These are phyloP conservation scores for Cystobasidium slooffiae DNA, from an alignment of 1,284 basidiomycete genomes.

Conservation along the genomic window DNA sequence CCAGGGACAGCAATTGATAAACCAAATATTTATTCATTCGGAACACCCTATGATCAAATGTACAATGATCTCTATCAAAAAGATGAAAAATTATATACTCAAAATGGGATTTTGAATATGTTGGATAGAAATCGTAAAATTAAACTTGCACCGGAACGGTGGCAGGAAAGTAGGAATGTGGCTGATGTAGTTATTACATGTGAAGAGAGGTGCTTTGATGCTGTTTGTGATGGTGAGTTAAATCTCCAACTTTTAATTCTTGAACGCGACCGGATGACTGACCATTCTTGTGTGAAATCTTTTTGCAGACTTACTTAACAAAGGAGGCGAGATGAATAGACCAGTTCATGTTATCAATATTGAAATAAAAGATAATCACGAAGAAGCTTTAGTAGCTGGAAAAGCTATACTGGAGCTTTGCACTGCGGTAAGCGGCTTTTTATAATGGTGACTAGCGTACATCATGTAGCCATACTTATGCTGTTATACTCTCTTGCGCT, in stretches of 20 bases:
- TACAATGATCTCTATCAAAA: conserved; percentile 89
- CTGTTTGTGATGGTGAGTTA: conserved; percentile 89
- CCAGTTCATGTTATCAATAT: conserved; percentile 97
- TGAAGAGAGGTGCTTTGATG: conserved; percentile 97
- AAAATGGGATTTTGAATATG: conserved; percentile 97
- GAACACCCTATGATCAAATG: conserved; percentile 97
- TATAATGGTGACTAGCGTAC: background rate
- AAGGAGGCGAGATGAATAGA: conserved; percentile 89
- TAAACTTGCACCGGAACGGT: conserved; percentile 91
- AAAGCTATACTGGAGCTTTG: conserved; percentile 95
- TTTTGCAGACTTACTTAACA: conserved; percentile 74
- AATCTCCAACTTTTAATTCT: no score
- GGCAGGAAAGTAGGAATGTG: conserved; percentile 86
- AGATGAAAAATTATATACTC: conserved; percentile 87
- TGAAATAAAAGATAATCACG: conserved; percentile 99
- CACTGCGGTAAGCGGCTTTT: conserved; percentile 69
- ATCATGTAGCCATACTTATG: background rate
- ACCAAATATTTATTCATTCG: conserved; percentile 96
- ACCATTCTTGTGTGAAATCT: conserved; percentile 1
- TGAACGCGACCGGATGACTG: no score
- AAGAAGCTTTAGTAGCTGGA: conserved; percentile 94
- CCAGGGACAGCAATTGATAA: conserved; percentile 96
- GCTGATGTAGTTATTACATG: conserved; percentile 98
- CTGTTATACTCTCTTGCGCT: background rate
- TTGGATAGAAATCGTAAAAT: conserved; percentile 92